These are phyloP conservation scores for Wickerhamomyces queroliae DNA, from an alignment of 805 yeast species.

Conservation along the genomic window DNA sequence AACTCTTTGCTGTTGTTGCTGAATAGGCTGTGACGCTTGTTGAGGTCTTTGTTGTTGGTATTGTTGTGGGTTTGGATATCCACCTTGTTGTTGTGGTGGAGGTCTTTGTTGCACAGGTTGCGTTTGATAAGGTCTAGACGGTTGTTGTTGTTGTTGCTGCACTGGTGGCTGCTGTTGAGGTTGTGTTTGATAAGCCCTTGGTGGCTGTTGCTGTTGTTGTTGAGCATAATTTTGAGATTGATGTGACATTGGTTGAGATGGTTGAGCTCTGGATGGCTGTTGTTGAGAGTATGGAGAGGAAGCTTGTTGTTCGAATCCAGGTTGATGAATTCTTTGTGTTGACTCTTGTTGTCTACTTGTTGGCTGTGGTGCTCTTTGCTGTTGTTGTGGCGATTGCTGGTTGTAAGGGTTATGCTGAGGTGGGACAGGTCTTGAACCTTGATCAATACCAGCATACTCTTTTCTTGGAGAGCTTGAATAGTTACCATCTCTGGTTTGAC, in stretches of 20 bases:
- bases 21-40: background rate
- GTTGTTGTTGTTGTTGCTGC: background rate
- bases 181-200: conserved; percentile 5
- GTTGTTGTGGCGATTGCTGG: conserved; percentile 4
- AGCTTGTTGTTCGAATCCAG: conserved; percentile 1
- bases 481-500: background rate
- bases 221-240: conserved; percentile 5
- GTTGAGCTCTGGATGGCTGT: conserved; percentile 5
- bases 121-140: background rate
- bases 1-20: background rate
- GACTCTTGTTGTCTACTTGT: conserved; percentile 2
- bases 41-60: background rate
- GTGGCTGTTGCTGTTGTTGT: conserved; percentile 8
- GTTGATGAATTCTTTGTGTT: conserved; percentile 5
- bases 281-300: conserved; percentile 3
- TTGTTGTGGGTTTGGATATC: background rate
- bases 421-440: conserved; percentile 2
- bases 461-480: no score
- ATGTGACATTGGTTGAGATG: conserved; percentile 7
- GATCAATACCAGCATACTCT: no score
- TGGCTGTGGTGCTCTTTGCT: conserved; percentile 5
- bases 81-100: background rate
- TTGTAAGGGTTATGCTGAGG: conserved; percentile 8
- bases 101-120: conserved; percentile 1
- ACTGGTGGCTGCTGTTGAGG: background rate